Evolutionary conservation across 495 filamentous ascomycete species (phyloP), one percentile per base, ranked within the genome.

Genomic region (Chaetomidium leptoderma): DNA sequence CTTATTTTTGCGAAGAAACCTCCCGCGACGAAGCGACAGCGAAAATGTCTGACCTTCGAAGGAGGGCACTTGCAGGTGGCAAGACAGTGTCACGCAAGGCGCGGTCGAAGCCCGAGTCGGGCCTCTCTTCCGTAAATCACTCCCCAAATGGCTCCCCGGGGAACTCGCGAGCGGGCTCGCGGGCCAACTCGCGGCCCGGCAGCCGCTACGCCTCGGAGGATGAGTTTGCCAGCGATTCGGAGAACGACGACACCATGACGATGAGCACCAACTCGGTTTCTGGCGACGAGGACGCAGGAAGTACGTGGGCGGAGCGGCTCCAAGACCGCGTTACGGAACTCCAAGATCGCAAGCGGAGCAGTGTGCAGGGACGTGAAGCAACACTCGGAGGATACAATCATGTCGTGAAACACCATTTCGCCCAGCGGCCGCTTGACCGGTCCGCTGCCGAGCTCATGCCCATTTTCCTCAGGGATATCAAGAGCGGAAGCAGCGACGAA

Each of bases 51-150:
- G 86, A 90, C 65, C 81, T 97, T 53, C 83, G 89, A 64, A 86
- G 92, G 67, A 89, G 89, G 70, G 90, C 88, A 33, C 66, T 76
- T 27, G 88, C 92, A 76, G 89, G 86, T 74, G 84, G 85, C 69
- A 98, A 98, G 78, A 98, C 92, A 35, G 79, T 93, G 48, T 97
- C 93, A 35, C 85, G 87, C 67, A 96, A 96, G 74, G 91, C 91
- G 7, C 86, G 84, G 48, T 89, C 88, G 14, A 80, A 83, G 47
- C 80, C 84, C 45, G 83, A 83, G 11, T 89, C 89, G 1, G 78
- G 80, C 16, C 77, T 82, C 29, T 82, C 78, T 4, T 91, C 75
- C 0, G 69, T 66, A 5, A 66, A 62, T 39, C 67, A 66, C 30
- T 70, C 75, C 0, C 69, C 70, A 10, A 59, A 58, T 56, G 61